Base-by-base conservation (phyloP, 2,329 filamentous ascomycete species). In the Aureobasidium vineae region DNA sequence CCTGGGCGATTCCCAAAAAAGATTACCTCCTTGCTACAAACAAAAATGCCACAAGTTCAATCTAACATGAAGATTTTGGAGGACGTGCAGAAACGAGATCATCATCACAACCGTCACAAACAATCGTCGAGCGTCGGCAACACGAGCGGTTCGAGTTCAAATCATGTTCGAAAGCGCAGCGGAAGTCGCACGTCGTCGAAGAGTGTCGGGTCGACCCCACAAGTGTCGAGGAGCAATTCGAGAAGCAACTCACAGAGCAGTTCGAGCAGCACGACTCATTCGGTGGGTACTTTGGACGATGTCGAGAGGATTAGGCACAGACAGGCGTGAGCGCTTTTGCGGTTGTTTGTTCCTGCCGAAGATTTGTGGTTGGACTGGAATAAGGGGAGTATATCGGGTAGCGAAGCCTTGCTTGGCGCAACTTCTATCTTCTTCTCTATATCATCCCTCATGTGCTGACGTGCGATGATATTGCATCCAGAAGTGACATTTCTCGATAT, bases 31-130 rank as follows among this genome's bases (percentile, higher is more conserved):
- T 67, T 45, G 61, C 57, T 61, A 61, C 57, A 61, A 47, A 61
- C 41, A 47, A 67, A 31, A 60, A 52, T 54, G 40, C 31, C 23
- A 43, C 45, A 65, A 26, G 33, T 38, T 38, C 43, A 49, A 50
- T 52, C 59, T 50, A 52, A 63, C 59, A 63, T 52, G 45, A 36
- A 36, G 26, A 33, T 49, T 23, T 38, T 67, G 40, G 28, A 19
- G 66, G 41, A 45, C n/a, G 47, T 65, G 45, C 59, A 63, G 59
- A 63, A 63, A 41, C 47, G 59, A 52, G 43, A 47, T 49, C 50
- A 38, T 49, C 61, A 41, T 63, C 53, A 68, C 26, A 31, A 45
- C 3, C 54, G 40, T 65, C 43, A 68, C 67, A 67, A 52, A 31
- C 59, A 63, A 41, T 49, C 59, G 16, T 47, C 59, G 40, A 63